Conservation (phyloP, 495 filamentous ascomycete genomes). For the Entonaema liquescens region DNA sequence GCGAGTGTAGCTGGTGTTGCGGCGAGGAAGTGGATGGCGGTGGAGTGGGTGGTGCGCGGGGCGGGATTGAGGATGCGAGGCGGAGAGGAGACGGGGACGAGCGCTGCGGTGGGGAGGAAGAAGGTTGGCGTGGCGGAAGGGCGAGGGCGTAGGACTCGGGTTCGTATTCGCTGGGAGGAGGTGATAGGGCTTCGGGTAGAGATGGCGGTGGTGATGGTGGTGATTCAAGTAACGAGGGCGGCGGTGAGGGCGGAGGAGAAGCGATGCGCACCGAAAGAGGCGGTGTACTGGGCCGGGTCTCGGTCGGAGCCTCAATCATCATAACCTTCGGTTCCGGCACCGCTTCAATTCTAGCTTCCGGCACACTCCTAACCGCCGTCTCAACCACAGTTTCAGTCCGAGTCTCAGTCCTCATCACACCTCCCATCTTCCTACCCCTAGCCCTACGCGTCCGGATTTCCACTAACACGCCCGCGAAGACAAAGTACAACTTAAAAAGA, state of each 20-base stretch:
- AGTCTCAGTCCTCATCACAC: background rate
- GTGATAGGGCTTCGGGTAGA: background rate
- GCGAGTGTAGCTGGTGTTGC: slow-evolving; percentile 12
- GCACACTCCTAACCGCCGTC: background rate
- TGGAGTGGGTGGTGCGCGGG: background rate
- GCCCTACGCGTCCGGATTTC: slow-evolving; percentile 27
- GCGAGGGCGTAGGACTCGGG: background rate
- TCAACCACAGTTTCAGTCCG: background rate
- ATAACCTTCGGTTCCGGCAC: background rate
- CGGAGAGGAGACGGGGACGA: background rate
- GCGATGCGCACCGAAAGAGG: background rate
- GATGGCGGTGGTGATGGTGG: background rate
- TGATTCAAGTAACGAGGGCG: background rate
- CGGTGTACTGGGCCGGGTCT: background rate
- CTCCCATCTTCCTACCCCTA: background rate
- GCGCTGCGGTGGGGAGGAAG: background rate
- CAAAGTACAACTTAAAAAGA: slow-evolving; percentile 74
- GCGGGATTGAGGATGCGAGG: background rate
- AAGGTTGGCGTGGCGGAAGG: background rate
- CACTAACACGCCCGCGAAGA: slow-evolving; percentile 49
- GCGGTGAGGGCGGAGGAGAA: background rate
- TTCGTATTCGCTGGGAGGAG: background rate
- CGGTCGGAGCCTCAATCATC: background rate
- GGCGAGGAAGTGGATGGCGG: background rate
- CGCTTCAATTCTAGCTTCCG: background rate